Evolutionary conservation across 2,329 filamentous ascomycete species (phyloP).

Genomic region (Fusarium newnesense): DNA sequence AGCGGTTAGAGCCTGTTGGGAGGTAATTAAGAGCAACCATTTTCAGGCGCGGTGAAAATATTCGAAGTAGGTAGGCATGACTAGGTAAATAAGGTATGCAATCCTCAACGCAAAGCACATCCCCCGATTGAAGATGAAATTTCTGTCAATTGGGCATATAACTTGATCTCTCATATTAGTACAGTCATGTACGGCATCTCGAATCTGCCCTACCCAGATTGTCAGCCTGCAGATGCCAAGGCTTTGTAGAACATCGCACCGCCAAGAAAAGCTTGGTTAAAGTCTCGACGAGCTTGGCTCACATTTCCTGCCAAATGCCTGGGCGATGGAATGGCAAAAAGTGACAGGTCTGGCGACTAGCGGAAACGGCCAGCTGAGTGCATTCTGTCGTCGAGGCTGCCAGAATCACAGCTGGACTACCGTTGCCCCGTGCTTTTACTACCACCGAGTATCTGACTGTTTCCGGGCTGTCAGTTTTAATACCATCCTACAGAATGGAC

Average conservation of each 20-base stretch:
- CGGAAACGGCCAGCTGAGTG: conserved; percentile 12
- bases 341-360: conserved; percentile 3
- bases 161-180: not conserved
- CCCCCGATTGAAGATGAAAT: not conserved
- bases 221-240: conserved; percentile 42
- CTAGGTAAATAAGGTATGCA: not conserved
- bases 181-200: not conserved
- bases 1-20: not conserved
- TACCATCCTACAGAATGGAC: not conserved
- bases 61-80: not conserved
- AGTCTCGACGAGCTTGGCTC: conserved; percentile 40
- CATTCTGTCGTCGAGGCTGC: not conserved
- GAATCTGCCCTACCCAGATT: conserved; percentile 28
- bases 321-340: conserved; percentile 16
- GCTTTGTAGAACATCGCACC: conserved; percentile 32
- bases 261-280: conserved; percentile 48
- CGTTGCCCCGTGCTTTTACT: not conserved
- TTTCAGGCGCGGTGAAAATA: not conserved
- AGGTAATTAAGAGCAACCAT: not conserved
- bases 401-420: not conserved
- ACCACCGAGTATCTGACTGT: not conserved
- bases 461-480: not conserved
- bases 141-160: not conserved
- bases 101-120: not conserved
- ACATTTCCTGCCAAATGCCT: conserved; percentile 27